A percentile compares a stretch with the other conserved stretches of the same genome.
phyloP scores from a whole-genome alignment of 2,329 filamentous ascomycete species.

The Calonectria leucothoes region DNA sequence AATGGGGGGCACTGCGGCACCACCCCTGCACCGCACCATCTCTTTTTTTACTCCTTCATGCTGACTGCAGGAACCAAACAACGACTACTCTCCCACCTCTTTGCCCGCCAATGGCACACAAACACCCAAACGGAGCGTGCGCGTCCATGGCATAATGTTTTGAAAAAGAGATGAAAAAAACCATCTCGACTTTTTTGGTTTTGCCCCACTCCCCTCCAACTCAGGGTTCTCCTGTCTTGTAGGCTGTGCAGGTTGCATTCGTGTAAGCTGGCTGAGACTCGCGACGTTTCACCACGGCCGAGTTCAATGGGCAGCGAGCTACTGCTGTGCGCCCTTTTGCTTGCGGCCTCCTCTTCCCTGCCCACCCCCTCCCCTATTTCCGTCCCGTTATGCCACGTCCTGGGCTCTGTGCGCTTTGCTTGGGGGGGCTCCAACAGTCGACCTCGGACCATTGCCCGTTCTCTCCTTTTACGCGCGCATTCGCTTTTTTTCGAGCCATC shows the following conservation, averaged over 20 bases:
- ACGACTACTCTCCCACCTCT: not conserved
- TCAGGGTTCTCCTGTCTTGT: constrained; percentile 1
- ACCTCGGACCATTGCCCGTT: not conserved
- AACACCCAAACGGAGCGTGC: not conserved
- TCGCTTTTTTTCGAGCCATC: not conserved
- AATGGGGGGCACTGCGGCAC: not conserved
- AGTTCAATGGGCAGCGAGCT: not conserved
- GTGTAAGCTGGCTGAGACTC: constrained; percentile 10
- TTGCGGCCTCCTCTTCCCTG: not conserved
- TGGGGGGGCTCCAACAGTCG: not conserved
- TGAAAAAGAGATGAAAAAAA: not conserved
- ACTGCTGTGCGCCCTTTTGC: not conserved
- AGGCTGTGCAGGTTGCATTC: not conserved
- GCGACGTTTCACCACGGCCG: constrained; percentile 14
- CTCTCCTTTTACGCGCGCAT: not conserved
- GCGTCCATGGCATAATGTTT: not conserved
- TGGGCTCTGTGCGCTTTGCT: not conserved
- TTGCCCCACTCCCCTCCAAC: not conserved
- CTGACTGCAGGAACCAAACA: not conserved
- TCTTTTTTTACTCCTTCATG: not conserved
- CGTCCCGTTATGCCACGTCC: not conserved
- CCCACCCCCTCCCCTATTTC: not conserved
- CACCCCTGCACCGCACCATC: not conserved
- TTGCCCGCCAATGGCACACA: not conserved
- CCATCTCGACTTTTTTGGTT: not conserved